These are phyloP conservation scores for Lanmaoa pseudosensibilis DNA, from an alignment of 768 basidiomycete species.

Conservation along the genomic window DNA sequence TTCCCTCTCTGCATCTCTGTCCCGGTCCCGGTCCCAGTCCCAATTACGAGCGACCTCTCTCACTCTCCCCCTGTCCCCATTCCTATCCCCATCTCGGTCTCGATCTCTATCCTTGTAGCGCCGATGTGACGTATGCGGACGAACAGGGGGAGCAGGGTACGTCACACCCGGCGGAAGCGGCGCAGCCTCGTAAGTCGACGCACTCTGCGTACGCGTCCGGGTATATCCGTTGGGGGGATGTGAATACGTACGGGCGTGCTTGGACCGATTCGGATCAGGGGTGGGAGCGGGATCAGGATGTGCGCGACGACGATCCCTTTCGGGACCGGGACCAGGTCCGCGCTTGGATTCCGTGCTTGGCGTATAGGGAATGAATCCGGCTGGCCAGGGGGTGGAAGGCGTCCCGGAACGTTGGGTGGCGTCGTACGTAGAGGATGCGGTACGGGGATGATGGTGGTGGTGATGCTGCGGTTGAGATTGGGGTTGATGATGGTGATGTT, in stretches of 20 bases:
- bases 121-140: conserved; percentile 27
- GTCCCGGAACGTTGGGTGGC: conserved; percentile 10
- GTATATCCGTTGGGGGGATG: neutral
- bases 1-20: neutral
- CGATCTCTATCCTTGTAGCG: neutral
- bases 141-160: conserved; percentile 29
- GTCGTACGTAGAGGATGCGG: neutral
- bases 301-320: conserved; percentile 3
- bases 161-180: conserved; percentile 28
- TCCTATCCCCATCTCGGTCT: neutral
- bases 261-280: neutral
- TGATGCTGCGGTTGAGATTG: conserved; percentile 2
- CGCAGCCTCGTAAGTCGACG: conserved; percentile 25
- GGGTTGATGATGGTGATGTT: neutral
- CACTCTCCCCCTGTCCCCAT: neutral
- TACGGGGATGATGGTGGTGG: neutral
- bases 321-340: neutral
- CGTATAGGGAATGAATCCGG: conserved; percentile 20
- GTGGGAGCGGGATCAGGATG: neutral
- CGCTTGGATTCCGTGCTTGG: neutral
- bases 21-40: neutral
- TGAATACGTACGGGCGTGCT: neutral
- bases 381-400: conserved; percentile 13
- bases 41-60: neutral
- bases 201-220: conserved; percentile 16